Evolutionary conservation across 108 stramenopile species (phyloP).

Genomic region (Hondaea fermentalgiana): DNA sequence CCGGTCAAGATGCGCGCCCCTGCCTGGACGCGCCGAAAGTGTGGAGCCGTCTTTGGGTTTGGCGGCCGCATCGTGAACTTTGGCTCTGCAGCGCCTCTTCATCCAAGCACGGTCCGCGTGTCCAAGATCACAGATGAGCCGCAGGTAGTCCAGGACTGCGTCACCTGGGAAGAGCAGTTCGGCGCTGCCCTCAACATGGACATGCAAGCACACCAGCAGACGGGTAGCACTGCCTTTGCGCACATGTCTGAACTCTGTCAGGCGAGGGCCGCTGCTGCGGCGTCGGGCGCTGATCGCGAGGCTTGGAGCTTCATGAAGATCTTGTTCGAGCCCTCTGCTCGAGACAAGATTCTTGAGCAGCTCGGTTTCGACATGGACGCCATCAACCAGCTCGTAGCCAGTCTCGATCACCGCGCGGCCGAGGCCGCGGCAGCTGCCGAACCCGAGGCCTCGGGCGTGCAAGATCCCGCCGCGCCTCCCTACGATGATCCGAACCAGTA

Average conservation of each 20-base stretch:
- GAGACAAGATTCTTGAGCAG: slow-evolving; percentile 73
- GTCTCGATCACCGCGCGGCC: slow-evolving; percentile 34
- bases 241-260: slow-evolving; percentile 49
- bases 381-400: slow-evolving; percentile 52
- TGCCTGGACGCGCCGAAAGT: slow-evolving; percentile 79
- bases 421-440: neutral
- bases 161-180: slow-evolving; percentile 61
- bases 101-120: neutral
- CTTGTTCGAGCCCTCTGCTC: slow-evolving; percentile 79
- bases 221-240: neutral
- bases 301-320: slow-evolving; percentile 88
- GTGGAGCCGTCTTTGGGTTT: slow-evolving; percentile 77
- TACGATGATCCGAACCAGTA: neutral
- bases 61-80: slow-evolving; percentile 74
- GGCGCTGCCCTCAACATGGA: slow-evolving; percentile 46
- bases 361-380: slow-evolving; percentile 77
- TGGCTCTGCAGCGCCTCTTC: slow-evolving; percentile 40
- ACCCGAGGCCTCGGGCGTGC: neutral
- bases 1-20: slow-evolving; percentile 64
- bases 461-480: neutral
- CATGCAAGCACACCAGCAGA: neutral
- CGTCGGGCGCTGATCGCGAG: slow-evolving; percentile 40
- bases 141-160: slow-evolving; percentile 51
- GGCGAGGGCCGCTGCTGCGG: slow-evolving; percentile 39
- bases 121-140: slow-evolving; percentile 58